Base-by-base conservation (phyloP, 2,329 filamentous ascomycete species). In the Chaetothyriales sp. region DNA sequence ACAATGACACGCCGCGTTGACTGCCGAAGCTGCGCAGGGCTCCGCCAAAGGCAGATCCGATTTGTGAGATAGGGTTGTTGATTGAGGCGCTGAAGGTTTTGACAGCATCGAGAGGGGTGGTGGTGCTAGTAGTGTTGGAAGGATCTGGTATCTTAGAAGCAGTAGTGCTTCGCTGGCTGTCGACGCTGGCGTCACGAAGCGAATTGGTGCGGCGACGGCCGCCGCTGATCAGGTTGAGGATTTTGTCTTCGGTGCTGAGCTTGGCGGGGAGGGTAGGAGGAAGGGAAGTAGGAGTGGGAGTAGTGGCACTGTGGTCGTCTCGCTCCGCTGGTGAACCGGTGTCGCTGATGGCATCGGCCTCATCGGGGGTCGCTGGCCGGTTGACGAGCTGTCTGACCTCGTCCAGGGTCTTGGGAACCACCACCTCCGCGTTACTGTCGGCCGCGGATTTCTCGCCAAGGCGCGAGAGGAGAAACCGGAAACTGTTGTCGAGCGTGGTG, bases 381-480 rank as follows among this genome's bases (percentile, higher is more conserved):
- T 80, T 85, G 55, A 98, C 84, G 9, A 98, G 77, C 64, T 88
- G 90, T 46, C 88, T 78, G 15, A 90, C 92, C 61, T 98, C 92
- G 60, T 95, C 92, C 0, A 98, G 72, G 1, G 92, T 98, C 61
- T 86, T 90, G 1, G 92, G 92, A 0, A 94, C 75, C 43, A 74
- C 63, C 19, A 69, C 67, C 25, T 68, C 66, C 1, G 66, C 63
- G 10, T 59, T 60, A 68, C 60, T 58, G 74, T 65, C 63, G 63
- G 61, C 55, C 66, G 62, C 65, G 79, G 69, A 59, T 80, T 49
- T 74, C 64, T 95, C 88, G 55, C 84, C 86, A 18, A 95, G 73
- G 58, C 88, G 86, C 15, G 90, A 90, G 50, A 98, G 80, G 20
- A 98, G 71, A 64, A 96, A 94, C 53, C 88, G 92, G 69, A 95